A percentile compares a stretch with the other conserved stretches of the same genome.
Conservation (phyloP, 148 eudicot genomes). For the Rhododendron kiyosumense region DNA sequence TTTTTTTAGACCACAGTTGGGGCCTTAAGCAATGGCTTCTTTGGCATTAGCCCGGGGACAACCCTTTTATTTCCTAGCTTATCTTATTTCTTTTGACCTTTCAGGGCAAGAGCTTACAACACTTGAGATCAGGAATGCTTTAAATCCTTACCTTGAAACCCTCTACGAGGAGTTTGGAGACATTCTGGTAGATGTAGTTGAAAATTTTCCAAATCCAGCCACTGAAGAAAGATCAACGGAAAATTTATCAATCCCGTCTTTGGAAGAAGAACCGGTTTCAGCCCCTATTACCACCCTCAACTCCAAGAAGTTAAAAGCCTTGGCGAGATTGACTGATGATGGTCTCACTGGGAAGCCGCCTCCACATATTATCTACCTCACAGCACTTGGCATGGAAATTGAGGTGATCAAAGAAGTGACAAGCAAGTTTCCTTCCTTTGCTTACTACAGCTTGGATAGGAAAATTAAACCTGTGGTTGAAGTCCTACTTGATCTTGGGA, state of each 20-base stretch:
- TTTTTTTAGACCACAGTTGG: not conserved
- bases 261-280: conserved; percentile 31
- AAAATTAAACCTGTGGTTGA: conserved; percentile 70
- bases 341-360: not conserved
- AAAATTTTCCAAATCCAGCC: conserved; percentile 55
- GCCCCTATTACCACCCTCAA: conserved; percentile 23
- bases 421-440: conserved; percentile 70
- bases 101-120: conserved; percentile 87
- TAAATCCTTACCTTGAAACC: conserved; percentile 63
- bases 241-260: conserved; percentile 27
- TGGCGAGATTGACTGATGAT: conserved; percentile 43
- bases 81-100: conserved; percentile 7
- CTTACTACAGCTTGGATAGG: conserved; percentile 74
- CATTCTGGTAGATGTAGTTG: conserved; percentile 53
- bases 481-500: conserved; percentile 76
- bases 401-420: conserved; percentile 53
- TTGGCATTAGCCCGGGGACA: not conserved
- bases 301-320: conserved; percentile 48
- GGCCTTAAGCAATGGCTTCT: not conserved
- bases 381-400: conserved; percentile 73
- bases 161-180: conserved; percentile 55
- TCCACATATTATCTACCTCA: conserved; percentile 49
- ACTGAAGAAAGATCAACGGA: conserved; percentile 33
- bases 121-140: conserved; percentile 76
- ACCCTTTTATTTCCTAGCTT: not conserved